These are phyloP conservation scores for Pistacia vera DNA, from an alignment of 345 rosid species.

Conservation along the genomic window DNA sequence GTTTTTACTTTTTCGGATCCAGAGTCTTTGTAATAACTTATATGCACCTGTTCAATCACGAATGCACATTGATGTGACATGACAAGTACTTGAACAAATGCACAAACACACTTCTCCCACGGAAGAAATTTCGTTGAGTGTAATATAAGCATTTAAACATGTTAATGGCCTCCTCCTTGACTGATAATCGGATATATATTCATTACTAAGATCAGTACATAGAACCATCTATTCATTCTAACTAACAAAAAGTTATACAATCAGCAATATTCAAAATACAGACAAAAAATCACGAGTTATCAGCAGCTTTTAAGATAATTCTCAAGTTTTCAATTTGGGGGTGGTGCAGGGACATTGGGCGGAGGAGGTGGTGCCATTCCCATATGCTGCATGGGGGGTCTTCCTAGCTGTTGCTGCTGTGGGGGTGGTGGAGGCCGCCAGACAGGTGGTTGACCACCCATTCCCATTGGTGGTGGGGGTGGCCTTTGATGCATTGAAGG, in stretches of 20 bases:
- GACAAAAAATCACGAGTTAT: neutral
- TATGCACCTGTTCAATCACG: too few relatives aligned
- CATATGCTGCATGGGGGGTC: conserved; percentile 58
- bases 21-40: too few relatives aligned
- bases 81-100: too few relatives aligned
- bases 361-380: conserved; percentile 72
- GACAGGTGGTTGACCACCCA: conserved; percentile 57
- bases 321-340: conserved; percentile 18
- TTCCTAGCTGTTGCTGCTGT: conserved; percentile 55
- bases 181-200: too few relatives aligned
- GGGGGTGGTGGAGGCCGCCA: conserved; percentile 77
- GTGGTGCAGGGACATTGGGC: conserved; percentile 27
- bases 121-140: too few relatives aligned
- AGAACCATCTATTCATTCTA: neutral
- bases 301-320: neutral
- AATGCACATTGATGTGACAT: too few relatives aligned
- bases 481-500: conserved; percentile 47
- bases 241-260: neutral
- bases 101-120: too few relatives aligned
- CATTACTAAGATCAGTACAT: neutral
- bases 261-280: neutral
- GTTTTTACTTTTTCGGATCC: too few relatives aligned
- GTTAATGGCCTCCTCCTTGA: too few relatives aligned
- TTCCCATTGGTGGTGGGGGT: conserved; percentile 79
- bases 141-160: too few relatives aligned